A percentile compares a stretch with the other conserved stretches of the same genome.
Evolutionary conservation across 306 rosid genomes (phyloP).

Genomic region (Cicer yamashitae): DNA sequence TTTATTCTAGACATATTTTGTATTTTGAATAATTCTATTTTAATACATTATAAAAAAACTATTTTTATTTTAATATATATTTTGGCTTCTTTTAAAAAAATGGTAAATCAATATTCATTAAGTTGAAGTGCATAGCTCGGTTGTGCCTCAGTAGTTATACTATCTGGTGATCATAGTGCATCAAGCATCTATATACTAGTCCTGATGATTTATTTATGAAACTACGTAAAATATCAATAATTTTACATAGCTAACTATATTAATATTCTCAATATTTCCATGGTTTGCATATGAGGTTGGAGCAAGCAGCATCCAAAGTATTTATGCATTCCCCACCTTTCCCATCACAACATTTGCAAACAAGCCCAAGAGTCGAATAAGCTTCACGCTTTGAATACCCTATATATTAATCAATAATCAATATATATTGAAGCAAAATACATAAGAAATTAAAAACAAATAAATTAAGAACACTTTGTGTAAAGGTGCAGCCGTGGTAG

Average conservation of each 20-base stretch:
- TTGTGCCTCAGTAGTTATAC: too few relatives aligned
- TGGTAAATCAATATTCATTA: too few relatives aligned
- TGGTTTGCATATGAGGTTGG: constrained; percentile 48
- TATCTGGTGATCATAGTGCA: too few relatives aligned
- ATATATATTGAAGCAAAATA: not conserved
- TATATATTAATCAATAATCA: not conserved
- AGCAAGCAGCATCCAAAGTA: constrained; percentile 46
- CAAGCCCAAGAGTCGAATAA: constrained; percentile 45
- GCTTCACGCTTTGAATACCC: constrained; percentile 29
- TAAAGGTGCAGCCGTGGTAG: too few relatives aligned
- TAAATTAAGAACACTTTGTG: not conserved
- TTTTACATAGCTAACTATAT: not conserved
- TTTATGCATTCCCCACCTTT: constrained; percentile 46
- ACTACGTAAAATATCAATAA: not conserved
- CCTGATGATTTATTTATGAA: not conserved
- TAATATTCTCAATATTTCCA: constrained; percentile 45
- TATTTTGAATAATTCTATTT: too few relatives aligned
- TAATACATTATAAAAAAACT: too few relatives aligned
- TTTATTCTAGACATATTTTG: too few relatives aligned
- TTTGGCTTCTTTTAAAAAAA: too few relatives aligned
- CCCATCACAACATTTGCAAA: constrained; percentile 54
- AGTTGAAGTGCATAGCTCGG: too few relatives aligned
- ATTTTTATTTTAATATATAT: too few relatives aligned
- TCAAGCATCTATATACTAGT: too few relatives aligned
- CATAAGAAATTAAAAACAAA: not conserved